phyloP scores from a whole-genome alignment of 495 filamentous ascomycete genomes.

The Trypethelium eluteriae region DNA sequence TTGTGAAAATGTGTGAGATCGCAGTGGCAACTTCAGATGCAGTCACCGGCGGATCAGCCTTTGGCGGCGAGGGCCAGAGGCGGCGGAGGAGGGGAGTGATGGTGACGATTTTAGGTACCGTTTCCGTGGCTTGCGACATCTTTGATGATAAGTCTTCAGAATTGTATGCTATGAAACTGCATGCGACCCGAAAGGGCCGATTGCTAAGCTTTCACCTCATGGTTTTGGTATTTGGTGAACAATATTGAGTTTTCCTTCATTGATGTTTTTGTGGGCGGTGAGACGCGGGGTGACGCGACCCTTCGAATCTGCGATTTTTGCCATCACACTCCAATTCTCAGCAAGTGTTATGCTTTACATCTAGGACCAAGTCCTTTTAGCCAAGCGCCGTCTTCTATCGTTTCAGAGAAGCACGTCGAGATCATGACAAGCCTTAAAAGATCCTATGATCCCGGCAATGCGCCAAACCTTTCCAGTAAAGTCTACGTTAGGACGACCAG shows the following conservation, averaged over 20 bases:
- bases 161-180: too few relatives aligned
- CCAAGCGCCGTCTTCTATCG: background rate
- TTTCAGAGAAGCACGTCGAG: background rate
- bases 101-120: constrained; percentile 41
- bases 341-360: background rate
- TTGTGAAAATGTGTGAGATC: constrained; percentile 79
- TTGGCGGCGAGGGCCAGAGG: constrained; percentile 63
- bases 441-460: constrained; percentile 57
- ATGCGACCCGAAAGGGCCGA: too few relatives aligned
- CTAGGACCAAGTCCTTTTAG: background rate
- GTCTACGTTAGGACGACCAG: constrained; percentile 87
- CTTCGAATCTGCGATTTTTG: background rate
- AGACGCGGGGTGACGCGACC: background rate
- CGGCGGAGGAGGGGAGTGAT: constrained; percentile 75
- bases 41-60: constrained; percentile 57
- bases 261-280: background rate
- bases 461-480: constrained; percentile 81
- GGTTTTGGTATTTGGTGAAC: background rate
- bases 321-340: background rate
- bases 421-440: constrained; percentile 83
- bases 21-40: constrained; percentile 79
- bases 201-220: background rate
- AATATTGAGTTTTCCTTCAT: too few relatives aligned
- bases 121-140: background rate
- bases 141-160: background rate